phyloP scores from a whole-genome alignment of 345 rosid species.

The Bruguiera parviflora region DNA sequence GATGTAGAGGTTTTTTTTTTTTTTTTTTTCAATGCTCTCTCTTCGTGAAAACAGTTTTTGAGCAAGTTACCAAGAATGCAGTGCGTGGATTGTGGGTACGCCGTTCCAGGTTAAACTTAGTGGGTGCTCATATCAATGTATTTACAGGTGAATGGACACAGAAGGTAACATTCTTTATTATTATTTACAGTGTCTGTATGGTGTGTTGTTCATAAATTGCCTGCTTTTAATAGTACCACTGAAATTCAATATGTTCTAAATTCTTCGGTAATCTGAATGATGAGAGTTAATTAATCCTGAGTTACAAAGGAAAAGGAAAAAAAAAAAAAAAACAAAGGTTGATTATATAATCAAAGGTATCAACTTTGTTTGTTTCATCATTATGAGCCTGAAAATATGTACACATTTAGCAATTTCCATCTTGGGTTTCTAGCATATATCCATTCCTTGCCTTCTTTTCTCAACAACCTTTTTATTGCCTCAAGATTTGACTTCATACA shows the following conservation, averaged over 20 bases:
- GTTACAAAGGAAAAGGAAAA: too few relatives aligned
- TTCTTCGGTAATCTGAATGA: not conserved
- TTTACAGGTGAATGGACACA: slow-evolving; percentile 99
- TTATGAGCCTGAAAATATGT: not conserved
- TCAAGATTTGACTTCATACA: too few relatives aligned
- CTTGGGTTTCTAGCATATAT: not conserved
- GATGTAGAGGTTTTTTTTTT: not conserved
- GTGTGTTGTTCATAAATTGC: not conserved
- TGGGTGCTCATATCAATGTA: slow-evolving; percentile 98
- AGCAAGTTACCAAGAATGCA: slow-evolving; percentile 92
- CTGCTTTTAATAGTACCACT: not conserved
- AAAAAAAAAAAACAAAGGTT: too few relatives aligned
- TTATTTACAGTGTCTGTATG: not conserved
- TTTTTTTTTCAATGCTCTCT: not conserved
- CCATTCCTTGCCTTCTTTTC: too few relatives aligned
- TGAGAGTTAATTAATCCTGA: not conserved
- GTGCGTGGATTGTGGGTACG: slow-evolving; percentile 94
- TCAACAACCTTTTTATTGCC: too few relatives aligned
- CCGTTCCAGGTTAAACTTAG: slow-evolving; percentile 83
- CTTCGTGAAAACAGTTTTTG: slow-evolving; percentile 57
- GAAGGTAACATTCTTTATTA: slow-evolving; percentile 52
- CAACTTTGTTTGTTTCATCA: not conserved
- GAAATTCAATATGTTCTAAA: not conserved
- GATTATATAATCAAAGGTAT: too few relatives aligned
- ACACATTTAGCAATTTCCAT: not conserved